These are phyloP conservation scores for Rossbeevera mucosa DNA, from an alignment of 768 basidiomycete genomes.

Conservation along the genomic window DNA sequence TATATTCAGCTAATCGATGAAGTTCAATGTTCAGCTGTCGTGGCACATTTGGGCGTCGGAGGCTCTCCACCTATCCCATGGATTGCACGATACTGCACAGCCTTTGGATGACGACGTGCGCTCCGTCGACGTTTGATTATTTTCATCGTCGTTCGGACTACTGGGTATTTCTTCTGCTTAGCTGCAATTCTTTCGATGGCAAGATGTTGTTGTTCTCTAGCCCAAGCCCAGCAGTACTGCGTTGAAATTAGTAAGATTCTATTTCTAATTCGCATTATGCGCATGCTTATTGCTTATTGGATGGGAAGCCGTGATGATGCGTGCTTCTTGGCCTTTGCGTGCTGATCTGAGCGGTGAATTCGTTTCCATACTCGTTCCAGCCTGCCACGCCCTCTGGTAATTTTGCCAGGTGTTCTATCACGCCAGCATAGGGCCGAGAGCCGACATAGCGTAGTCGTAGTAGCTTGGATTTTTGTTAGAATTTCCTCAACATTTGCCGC, in stretches of 20 bases:
- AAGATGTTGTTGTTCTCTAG: neutral
- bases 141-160: neutral
- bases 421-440: neutral
- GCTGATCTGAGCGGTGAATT: slow-evolving; percentile 5
- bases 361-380: neutral
- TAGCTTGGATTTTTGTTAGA: slow-evolving; percentile 12
- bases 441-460: slow-evolving; percentile 4
- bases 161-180: neutral
- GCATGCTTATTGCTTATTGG: slow-evolving; percentile 10
- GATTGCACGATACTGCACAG: slow-evolving; percentile 23
- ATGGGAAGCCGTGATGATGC: neutral
- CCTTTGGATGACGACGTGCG: slow-evolving; percentile 14
- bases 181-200: neutral
- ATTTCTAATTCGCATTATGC: neutral
- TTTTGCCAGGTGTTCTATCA: neutral
- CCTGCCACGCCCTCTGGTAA: neutral
- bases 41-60: neutral
- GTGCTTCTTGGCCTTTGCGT: neutral
- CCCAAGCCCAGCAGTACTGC: neutral
- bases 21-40: neutral
- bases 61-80: slow-evolving; percentile 4
- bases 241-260: slow-evolving; percentile 6
- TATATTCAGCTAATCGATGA: slow-evolving; percentile 15
- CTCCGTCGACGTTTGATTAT: neutral
- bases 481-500: slow-evolving; percentile 4